phyloP scores from a whole-genome alignment of 495 filamentous ascomycete genomes.

The Penicillium goetzii region DNA sequence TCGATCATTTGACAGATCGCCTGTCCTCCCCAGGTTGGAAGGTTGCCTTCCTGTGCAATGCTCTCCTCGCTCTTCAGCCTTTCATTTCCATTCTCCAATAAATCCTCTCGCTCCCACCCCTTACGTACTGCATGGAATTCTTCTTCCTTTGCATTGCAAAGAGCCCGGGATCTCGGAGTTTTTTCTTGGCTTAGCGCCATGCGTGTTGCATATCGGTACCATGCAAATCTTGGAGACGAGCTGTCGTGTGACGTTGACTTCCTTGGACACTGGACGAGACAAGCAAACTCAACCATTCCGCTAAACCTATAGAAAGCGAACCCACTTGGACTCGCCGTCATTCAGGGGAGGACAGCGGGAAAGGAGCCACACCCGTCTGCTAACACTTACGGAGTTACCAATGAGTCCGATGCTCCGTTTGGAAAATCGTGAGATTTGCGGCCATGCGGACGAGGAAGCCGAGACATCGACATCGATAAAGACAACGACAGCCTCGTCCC shows the following conservation, averaged over 20 bases:
- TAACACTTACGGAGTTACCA: background rate
- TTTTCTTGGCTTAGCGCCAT: constrained; percentile 23
- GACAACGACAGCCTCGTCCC: constrained; percentile 11
- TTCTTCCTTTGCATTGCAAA: background rate
- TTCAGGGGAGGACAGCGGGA: constrained; percentile 6
- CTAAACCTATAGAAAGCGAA: background rate
- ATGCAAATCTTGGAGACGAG: constrained; percentile 10
- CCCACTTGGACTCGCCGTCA: background rate
- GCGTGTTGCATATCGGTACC: constrained; percentile 28
- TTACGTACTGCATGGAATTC: constrained; percentile 15
- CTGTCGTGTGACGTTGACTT: constrained; percentile 22
- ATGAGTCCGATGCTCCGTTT: background rate
- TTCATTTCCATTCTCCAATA: background rate
- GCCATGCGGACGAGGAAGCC: background rate
- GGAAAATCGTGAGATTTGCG: background rate
- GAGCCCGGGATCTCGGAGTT: constrained; percentile 11
- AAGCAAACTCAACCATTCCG: constrained; percentile 9
- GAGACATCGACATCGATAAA: background rate
- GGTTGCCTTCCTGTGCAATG: background rate
- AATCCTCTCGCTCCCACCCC: constrained; percentile 8
- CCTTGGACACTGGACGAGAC: constrained; percentile 7
- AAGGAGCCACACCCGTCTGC: constrained; percentile 6
- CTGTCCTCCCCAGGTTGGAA: background rate
- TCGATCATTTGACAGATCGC: constrained; percentile 22
- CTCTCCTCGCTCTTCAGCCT: background rate